phyloP scores from a whole-genome alignment of 2,329 filamentous ascomycete species.

The Pseudocercospora eumusae region DNA sequence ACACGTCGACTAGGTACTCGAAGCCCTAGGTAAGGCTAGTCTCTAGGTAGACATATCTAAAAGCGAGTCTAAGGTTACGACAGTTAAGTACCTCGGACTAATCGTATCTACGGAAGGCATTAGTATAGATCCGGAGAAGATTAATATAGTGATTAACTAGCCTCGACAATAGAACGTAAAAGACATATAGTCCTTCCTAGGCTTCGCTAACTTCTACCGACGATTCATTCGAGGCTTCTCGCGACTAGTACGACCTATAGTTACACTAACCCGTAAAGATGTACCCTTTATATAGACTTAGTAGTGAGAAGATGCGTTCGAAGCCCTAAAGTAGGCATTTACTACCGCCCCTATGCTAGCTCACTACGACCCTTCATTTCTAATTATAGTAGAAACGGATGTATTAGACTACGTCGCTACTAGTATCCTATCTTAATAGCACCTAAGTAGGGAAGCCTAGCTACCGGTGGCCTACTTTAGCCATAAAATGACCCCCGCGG shows the following conservation, averaged over 20 bases:
- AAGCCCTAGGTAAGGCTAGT: neutral
- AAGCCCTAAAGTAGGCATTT: too few relatives aligned
- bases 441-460: neutral
- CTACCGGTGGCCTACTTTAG: neutral
- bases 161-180: neutral
- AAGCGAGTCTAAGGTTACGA: conserved; percentile 16
- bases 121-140: too few relatives aligned
- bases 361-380: neutral
- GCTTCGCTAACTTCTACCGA: too few relatives aligned
- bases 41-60: conserved; percentile 24
- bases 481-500: neutral
- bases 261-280: neutral
- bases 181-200: neutral
- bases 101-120: too few relatives aligned
- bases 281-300: neutral
- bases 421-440: neutral
- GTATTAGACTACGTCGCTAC: neutral
- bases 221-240: neutral
- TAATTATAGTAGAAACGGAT: neutral
- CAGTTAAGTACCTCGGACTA: conserved; percentile 25
- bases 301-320: neutral
- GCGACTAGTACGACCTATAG: neutral
- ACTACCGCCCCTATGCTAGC: neutral
- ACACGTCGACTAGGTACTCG: too few relatives aligned
- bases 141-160: conserved; percentile 4